These are phyloP conservation scores for Curvularia sp. DNA, from an alignment of 2,329 filamentous ascomycete genomes.

Conservation along the genomic window DNA sequence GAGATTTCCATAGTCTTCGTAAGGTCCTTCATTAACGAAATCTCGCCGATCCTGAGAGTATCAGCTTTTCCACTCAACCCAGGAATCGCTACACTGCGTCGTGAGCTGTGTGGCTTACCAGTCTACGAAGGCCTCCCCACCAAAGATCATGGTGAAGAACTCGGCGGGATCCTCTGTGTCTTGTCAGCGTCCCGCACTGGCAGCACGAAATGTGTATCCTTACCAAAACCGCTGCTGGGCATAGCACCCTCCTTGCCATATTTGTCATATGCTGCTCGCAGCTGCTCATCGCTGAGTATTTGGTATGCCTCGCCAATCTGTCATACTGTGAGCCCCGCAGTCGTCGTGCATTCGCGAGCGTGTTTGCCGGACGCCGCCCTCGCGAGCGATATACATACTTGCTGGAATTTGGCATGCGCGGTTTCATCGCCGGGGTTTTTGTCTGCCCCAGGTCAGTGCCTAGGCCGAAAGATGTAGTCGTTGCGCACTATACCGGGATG, in stretches of 20 bases:
- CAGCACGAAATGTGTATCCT: conserved; percentile 23
- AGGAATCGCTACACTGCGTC: not conserved
- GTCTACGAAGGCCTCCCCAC: conserved; percentile 92
- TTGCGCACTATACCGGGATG: conserved; percentile 71
- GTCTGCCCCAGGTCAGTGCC: conserved; percentile 62
- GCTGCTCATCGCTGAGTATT: conserved; percentile 84
- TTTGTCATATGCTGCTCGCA: conserved; percentile 94
- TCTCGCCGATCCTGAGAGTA: conserved; percentile 79
- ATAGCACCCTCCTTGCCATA: conserved; percentile 95
- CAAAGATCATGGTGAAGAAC: conserved; percentile 99
- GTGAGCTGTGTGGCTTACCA: conserved; percentile 57
- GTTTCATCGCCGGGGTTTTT: conserved; percentile 97
- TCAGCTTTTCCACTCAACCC: conserved; percentile 11
- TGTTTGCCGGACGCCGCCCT: conserved; percentile 8
- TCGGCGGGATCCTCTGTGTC: conserved; percentile 83
- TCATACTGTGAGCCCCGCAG: conserved; percentile 34
- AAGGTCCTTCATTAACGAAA: conserved; percentile 97
- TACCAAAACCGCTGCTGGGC: conserved; percentile 87
- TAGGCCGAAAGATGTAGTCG: conserved; percentile 24
- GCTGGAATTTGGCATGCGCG: conserved; percentile 93
- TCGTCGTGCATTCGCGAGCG: conserved; percentile 10
- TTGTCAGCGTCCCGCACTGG: conserved; percentile 29
- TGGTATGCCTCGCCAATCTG: conserved; percentile 75
- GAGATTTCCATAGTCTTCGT: conserved; percentile 99
- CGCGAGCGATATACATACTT: conserved; percentile 59